Evolutionary conservation across 2,329 filamentous ascomycete genomes (phyloP), one percentile per base, ranked within the genome.

Genomic region (Fusarium sp.): DNA sequence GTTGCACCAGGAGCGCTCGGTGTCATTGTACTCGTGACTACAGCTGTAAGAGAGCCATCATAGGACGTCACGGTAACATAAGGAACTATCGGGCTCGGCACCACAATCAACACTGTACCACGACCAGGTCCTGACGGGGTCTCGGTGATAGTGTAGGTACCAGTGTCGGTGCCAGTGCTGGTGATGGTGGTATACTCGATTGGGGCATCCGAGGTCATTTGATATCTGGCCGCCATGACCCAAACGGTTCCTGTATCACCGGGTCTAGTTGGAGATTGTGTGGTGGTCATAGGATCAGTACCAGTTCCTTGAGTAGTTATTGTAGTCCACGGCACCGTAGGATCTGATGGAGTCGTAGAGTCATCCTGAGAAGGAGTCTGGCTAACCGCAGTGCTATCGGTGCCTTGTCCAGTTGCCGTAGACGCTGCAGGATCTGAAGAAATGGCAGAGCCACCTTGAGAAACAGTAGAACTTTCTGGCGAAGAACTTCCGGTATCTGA

Each of bases 31-130:
- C 31, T 51, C 13, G 31, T 51, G 13, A 11, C n/a, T 4, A 35
- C 0, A 35, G 9, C 48, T 26, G 48, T 51, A 1, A 26, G 1
- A 0, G 31, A 51, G 16, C 6, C 1, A 51, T 48, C 45, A 2
- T 31, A 48, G 6, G 45, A 31, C 13, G 45, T 48, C 28, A 48
- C 22, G 15, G 45, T 48, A 24, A 48, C 22, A 4, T 48, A 31
- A 10, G 0, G 45, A 18, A 11, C 45, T n/a, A 31, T 2, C 6
- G 45, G 28, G 28, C 45, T 31, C 11, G 45, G 28, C 3, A 48
- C 5, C 11, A 48, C 45, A 18, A 48, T 24, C 11, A 48, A 3
- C 22, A 48, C 45, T 6, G 45, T 48, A 31, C 28, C 45, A 24
- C 2, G 22, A 1, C 45, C 45, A 18, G 45, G 3, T 48, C 28